Evolutionary conservation across 2,329 filamentous ascomycete genomes (phyloP).

Genomic region (Rutstroemia sp.): DNA sequence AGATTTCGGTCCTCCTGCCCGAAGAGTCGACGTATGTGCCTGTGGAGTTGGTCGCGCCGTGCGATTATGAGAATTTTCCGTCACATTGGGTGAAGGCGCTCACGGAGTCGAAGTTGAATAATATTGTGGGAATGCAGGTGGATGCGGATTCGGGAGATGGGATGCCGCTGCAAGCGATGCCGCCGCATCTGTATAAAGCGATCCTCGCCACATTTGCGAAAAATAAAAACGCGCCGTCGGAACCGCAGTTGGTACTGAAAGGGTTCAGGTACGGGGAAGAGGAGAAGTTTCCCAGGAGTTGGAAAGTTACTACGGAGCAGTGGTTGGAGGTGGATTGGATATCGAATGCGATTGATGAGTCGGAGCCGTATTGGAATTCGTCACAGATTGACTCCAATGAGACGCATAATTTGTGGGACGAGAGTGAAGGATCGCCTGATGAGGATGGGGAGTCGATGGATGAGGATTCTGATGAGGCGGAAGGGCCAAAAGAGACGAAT

Average conservation of each 20-base stretch:
- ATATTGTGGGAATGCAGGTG: conserved; percentile 3
- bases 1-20: neutral
- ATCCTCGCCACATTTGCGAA: neutral
- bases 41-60: neutral
- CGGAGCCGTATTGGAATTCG: conserved; percentile 5
- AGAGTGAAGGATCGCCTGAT: neutral
- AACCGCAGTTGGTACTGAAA: neutral
- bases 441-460: neutral
- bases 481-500: neutral
- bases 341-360: conserved; percentile 2
- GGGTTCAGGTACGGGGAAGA: conserved; percentile 1
- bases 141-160: conserved; percentile 1
- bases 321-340: conserved; percentile 5
- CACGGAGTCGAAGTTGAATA: neutral
- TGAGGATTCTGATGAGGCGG: conserved; percentile 1
- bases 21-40: conserved; percentile 1
- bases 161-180: neutral
- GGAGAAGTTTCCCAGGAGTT: neutral
- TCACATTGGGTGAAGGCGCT: conserved; percentile 4
- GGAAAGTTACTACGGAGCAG: conserved; percentile 1
- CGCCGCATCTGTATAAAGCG: neutral
- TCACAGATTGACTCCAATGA: neutral
- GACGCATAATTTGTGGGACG: neutral
- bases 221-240: neutral
- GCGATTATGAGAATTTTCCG: conserved; percentile 4